phyloP scores from a whole-genome alignment of 1,284 basidiomycete genomes.

The Leccinum fuscescens region DNA sequence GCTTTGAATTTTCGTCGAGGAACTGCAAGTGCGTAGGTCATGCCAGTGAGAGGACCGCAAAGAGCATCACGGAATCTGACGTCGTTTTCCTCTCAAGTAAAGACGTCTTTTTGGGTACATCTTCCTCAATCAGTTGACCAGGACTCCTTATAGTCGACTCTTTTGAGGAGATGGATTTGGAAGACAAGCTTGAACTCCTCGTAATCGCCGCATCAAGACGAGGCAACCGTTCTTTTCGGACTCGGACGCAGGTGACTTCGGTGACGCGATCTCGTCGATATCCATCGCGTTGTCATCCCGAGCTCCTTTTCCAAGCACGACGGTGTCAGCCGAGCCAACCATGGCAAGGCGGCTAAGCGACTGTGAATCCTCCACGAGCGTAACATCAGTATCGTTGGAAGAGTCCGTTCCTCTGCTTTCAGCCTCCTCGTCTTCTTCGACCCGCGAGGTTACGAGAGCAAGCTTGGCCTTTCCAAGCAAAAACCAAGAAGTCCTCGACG shows the following conservation, averaged over 20 bases:
- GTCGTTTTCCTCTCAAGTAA: slow-evolving; percentile 60
- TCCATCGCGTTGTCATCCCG: slow-evolving; percentile 56
- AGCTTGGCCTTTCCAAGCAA: slow-evolving; percentile 82
- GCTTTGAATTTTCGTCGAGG: no score
- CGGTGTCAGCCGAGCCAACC: slow-evolving; percentile 42
- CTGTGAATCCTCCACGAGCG: slow-evolving; percentile 75
- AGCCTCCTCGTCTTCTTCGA: slow-evolving; percentile 83
- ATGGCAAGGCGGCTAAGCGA: slow-evolving; percentile 28
- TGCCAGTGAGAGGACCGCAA: slow-evolving; percentile 39
- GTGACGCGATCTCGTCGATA: slow-evolving; percentile 42
- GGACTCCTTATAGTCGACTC: slow-evolving; percentile 40
- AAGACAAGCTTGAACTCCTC: slow-evolving; percentile 33
- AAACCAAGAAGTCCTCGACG: slow-evolving; percentile 63
- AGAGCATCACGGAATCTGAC: slow-evolving; percentile 86
- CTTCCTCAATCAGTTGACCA: slow-evolving; percentile 23
- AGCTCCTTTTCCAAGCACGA: slow-evolving; percentile 69
- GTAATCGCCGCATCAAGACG: slow-evolving; percentile 24
- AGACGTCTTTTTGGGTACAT: slow-evolving; percentile 48
- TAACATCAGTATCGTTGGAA: slow-evolving; percentile 82
- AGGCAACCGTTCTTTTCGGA: slow-evolving; percentile 46
- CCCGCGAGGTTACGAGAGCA: slow-evolving; percentile 87
- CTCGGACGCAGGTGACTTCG: slow-evolving; percentile 33
- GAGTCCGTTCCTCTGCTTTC: slow-evolving; percentile 70
- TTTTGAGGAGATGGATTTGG: slow-evolving; percentile 38
- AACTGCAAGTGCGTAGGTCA: no score